Evolutionary conservation across 805 yeast species (phyloP).

Genomic region (Nakazawaea holstii): DNA sequence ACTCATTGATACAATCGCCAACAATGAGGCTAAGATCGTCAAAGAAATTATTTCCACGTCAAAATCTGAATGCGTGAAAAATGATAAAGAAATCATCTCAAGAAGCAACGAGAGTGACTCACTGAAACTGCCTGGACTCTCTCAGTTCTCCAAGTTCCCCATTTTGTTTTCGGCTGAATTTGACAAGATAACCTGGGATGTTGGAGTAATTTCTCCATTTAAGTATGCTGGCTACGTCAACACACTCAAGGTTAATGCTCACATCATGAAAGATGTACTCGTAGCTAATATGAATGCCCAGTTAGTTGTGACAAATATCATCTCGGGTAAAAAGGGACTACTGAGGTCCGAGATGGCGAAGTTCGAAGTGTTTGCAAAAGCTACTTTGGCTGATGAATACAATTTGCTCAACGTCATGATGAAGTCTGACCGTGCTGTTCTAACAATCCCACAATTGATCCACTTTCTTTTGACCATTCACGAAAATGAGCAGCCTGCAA

Average conservation of each 20-base stretch:
- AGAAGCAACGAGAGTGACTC: too few species aligned
- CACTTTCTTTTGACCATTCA: background rate
- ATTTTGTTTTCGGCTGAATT: background rate
- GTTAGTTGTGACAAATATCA: background rate
- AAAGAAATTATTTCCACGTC: background rate
- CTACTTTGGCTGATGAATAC: background rate
- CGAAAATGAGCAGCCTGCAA: background rate
- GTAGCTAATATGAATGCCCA: background rate
- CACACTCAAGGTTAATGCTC: slow-evolving; percentile 1
- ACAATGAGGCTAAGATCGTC: slow-evolving; percentile 20
- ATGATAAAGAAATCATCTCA: too few species aligned
- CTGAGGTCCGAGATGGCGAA: slow-evolving; percentile 8
- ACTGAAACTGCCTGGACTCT: too few species aligned
- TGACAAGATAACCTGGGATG: slow-evolving; percentile 8
- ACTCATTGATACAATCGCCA: slow-evolving; percentile 17
- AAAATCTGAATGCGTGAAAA: background rate
- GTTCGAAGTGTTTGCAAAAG: background rate
- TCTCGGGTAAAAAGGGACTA: slow-evolving; percentile 1
- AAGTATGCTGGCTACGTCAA: slow-evolving; percentile 5
- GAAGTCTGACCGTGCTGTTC: slow-evolving; percentile 5
- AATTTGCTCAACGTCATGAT: slow-evolving; percentile 2
- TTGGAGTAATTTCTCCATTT: slow-evolving; percentile 10
- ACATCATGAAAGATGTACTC: slow-evolving; percentile 6
- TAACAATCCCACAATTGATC: slow-evolving; percentile 6
- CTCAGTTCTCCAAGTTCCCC: background rate